A percentile compares a stretch with the other conserved stretches of the same genome.
phyloP scores from a whole-genome alignment of 345 rosid genomes.

The Crucihimalaya himalaica region DNA sequence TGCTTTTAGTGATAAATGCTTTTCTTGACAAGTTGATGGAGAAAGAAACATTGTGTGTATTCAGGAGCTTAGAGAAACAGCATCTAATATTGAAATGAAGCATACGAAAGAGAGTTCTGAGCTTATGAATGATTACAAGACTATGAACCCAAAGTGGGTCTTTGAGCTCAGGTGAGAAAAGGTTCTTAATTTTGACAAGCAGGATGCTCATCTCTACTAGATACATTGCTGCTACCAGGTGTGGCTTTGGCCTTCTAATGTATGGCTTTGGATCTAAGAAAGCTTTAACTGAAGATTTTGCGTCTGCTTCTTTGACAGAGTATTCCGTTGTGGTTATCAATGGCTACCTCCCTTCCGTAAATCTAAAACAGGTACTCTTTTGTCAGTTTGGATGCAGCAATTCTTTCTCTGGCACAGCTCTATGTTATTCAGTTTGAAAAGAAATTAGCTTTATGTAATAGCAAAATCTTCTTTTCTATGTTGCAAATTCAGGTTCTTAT shows the following conservation, averaged over 20 bases:
- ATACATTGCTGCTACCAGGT: conserved; percentile 47
- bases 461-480: neutral
- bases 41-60: neutral
- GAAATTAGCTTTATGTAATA: neutral
- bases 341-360: conserved; percentile 82
- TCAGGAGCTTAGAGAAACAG: conserved; percentile 73
- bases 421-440: neutral
- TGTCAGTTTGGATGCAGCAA: conserved; percentile 1
- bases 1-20: neutral
- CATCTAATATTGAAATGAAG: conserved; percentile 57
- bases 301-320: conserved; percentile 67
- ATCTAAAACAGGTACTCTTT: conserved; percentile 74
- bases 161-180: conserved; percentile 65
- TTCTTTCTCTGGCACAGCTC: neutral
- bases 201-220: neutral
- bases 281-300: conserved; percentile 78
- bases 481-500: conserved; percentile 54
- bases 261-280: conserved; percentile 96
- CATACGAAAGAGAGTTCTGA: conserved; percentile 61
- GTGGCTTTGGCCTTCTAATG: conserved; percentile 89
- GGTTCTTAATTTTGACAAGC: neutral
- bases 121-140: conserved; percentile 61
- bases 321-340: conserved; percentile 80
- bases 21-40: neutral
- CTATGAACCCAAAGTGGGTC: conserved; percentile 67